Base-by-base conservation (phyloP, 202 grass and related monocot genomes). In the Saccharum hybrid region DNA sequence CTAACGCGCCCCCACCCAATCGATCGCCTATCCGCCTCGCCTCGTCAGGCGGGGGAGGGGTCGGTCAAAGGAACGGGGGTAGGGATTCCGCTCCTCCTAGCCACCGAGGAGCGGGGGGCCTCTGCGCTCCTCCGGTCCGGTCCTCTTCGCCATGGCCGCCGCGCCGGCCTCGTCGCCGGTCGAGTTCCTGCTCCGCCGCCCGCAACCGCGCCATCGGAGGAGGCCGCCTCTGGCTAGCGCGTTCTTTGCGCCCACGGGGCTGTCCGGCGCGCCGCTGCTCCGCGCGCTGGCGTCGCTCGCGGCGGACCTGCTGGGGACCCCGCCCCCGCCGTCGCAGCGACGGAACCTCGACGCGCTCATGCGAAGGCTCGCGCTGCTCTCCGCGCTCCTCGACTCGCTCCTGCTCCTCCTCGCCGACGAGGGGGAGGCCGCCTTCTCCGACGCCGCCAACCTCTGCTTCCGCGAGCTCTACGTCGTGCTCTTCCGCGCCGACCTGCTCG, bases 381-480 rank as follows among this genome's bases (percentile, higher is more conserved):
- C 81, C 10, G 82, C 77, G 36, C 63, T 94, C 52, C 89, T 94
- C 49, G 86, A 91, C 6, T 87, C 86, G 54, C 59, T 87, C 33
- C 73, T 89, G 72, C 66, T 64, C 65, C 65, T 14, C 68, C 68
- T 62, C 36, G 64, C 28, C 30, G 66, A 72, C 7, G 51, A 43
- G 0, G 51, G 5, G 2, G 63, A 12, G 11, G 30, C 0, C 13
- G 63, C 34, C 45, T 90, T 94, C 71, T 84, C 93, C 74, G 72
- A 88, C 74, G 84, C 91, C 5, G 84, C 89, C 10, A 84, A 75
- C 45, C 86, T 99, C 87, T 99, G 93, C 90, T 90, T 99, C 57
- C 90, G 96, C 22, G 96, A 99, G 89, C 82, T 99, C 63, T 99
- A 96, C 88, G 94, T 99, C 56, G 89, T 96, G 68, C 86, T 99